phyloP scores from a whole-genome alignment of 2,329 filamentous ascomycete genomes.

The Epichloe scottii region DNA sequence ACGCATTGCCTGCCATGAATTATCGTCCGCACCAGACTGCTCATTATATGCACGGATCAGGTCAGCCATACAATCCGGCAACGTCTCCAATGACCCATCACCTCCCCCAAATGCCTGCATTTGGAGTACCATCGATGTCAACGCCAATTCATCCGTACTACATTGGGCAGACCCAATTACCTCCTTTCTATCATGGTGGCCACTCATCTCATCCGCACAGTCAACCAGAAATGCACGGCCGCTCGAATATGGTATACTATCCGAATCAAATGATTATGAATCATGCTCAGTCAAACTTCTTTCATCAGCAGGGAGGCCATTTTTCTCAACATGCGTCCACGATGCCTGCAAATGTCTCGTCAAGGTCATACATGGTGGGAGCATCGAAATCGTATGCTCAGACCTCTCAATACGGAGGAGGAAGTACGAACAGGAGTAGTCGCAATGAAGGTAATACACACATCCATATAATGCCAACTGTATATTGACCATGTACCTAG shows the following conservation, averaged over 20 bases:
- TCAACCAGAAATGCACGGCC: conserved; percentile 21
- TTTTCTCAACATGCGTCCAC: conserved; percentile 22
- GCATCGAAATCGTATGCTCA: conserved; percentile 7
- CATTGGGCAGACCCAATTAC: conserved; percentile 30
- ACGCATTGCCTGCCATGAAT: conserved; percentile 28
- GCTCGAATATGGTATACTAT: conserved; percentile 32
- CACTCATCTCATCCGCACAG: conserved; percentile 27
- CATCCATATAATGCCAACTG: background rate
- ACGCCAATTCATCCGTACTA: conserved; percentile 34
- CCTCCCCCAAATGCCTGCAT: conserved; percentile 28
- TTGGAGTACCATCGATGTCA: conserved; percentile 25
- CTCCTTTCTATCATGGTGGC: conserved; percentile 30
- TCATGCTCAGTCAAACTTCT: conserved; percentile 29
- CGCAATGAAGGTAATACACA: conserved; percentile 13
- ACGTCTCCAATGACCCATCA: conserved; percentile 26
- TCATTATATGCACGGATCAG: conserved; percentile 22
- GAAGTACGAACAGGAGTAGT: background rate
- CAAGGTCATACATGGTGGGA: conserved; percentile 23
- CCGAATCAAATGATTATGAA: conserved; percentile 30
- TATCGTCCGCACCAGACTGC: conserved; percentile 21
- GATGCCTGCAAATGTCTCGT: conserved; percentile 21
- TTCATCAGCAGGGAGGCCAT: conserved; percentile 28
- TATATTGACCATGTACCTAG: conserved; percentile 1
- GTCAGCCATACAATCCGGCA: conserved; percentile 21
- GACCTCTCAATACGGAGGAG: conserved; percentile 7